Evolutionary conservation across 2,329 filamentous ascomycete species (phyloP), one percentile per base, ranked within the genome.

Genomic region (Aspergillus eucalypticola): DNA sequence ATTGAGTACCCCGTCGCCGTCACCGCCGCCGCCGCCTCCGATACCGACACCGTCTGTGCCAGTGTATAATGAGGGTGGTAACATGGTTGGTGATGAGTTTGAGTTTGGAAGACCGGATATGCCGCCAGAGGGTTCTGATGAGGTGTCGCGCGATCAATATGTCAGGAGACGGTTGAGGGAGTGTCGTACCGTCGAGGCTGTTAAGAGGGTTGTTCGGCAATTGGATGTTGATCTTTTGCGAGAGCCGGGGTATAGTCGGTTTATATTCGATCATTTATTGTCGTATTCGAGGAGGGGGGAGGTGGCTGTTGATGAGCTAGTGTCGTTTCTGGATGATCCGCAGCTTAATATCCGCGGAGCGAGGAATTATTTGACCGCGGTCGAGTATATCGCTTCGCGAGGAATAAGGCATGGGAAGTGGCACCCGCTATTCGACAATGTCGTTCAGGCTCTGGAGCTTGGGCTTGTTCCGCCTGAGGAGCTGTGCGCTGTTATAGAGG

Each of bases 271-370:
- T 29, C 67, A 69, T 23, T 60, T 78, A 48, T 60, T 77, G 32
- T 54, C 63, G 32, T 64, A 51, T 13, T 67, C 38, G 25, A n/a
- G 15, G 48, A 25, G 39, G 23, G 29, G 54, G 48, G 44, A 58
- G 61, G 39, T 58, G 63, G 53, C 59, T 52, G 35, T 66, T n/a
- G 46, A 62, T 5, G 70, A 76, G 42, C 61, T 71, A 1, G 51
- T 73, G 21, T 49, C 60, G 8, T 78, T 78, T 50, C 52, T 79
- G 42, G 68, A 73, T 49, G 76, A 79, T 55, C 69, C 73, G 0
- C 69, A 64, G 15, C 53, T 79, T 38, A 79, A 79, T 58, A 67
- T 71, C 7, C 63, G 62, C 8, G 73, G 73, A 6, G 70, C 76
- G 5, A 69, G 71, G 1, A 78, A 78, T 60, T 77, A 76, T 53